Percentiles rank a stretch among this genome's conserved stretches.
Evolutionary conservation across 768 basidiomycete genomes (phyloP).

Genomic region (Bullera alba): DNA sequence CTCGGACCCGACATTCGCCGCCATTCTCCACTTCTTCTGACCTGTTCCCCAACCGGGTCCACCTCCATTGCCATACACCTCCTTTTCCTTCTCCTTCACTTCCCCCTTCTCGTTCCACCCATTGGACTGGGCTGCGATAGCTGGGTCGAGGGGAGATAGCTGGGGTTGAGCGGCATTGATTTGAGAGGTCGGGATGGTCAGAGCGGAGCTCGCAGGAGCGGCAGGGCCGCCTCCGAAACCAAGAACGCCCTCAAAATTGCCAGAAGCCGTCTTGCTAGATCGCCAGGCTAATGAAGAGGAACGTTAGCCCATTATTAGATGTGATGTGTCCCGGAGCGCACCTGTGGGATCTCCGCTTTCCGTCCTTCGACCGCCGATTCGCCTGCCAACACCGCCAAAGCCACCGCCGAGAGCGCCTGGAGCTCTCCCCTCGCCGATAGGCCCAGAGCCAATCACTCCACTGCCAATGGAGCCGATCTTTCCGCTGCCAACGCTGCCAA

Average conservation of each 20-base stretch:
- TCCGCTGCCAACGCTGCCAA: constrained; percentile 28
- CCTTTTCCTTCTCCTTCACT: constrained; percentile 9
- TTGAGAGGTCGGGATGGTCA: constrained; percentile 3
- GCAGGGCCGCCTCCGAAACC: constrained; percentile 38
- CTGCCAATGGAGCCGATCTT: constrained; percentile 31
- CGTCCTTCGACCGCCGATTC: constrained; percentile 17
- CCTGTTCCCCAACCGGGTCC: constrained; percentile 43
- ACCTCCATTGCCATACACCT: constrained; percentile 35
- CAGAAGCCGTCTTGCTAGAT: constrained; percentile 27
- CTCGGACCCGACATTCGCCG: constrained; percentile 17
- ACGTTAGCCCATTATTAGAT: no score
- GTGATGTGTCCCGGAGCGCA: no score
- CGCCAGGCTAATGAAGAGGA: constrained; percentile 18
- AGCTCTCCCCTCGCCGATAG: constrained; percentile 14
- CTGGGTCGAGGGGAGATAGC: background rate
- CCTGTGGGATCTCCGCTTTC: constrained; percentile 30
- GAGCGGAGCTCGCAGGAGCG: constrained; percentile 1
- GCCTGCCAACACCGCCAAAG: constrained; percentile 32
- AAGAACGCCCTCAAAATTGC: constrained; percentile 44
- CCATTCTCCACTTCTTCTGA: constrained; percentile 38
- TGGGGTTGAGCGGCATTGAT: background rate
- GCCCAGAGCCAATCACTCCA: constrained; percentile 1
- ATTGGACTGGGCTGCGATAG: background rate
- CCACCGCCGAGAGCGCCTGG: constrained; percentile 33
- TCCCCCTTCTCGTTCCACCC: constrained; percentile 19